Base-by-base conservation (phyloP, 345 rosid species). In the Diplotaxis tenuifolia region DNA sequence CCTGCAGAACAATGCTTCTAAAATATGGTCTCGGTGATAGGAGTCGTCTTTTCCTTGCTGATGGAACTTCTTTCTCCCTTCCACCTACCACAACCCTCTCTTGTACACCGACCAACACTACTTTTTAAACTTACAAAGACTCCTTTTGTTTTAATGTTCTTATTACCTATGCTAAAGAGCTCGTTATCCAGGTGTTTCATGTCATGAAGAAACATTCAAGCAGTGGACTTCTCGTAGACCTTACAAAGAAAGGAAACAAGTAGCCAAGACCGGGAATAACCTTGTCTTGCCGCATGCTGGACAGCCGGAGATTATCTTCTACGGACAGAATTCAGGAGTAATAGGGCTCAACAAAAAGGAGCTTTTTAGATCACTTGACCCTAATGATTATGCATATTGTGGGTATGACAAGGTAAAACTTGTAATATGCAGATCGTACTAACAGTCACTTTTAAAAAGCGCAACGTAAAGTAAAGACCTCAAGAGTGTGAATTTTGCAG, bases 401-500 rank as follows among this genome's bases (percentile, higher is more conserved):
- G 93, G 97, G 45, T 95, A 89, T 80, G 96, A 92, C 81, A 92
- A 89, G 97, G 98, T 89, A 55, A 21, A 21, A n/a, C 2, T n/a
- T 63, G 22, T 40, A 16, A 75, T 31, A 42, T 21, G 15, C 62
- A 5, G 42, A 29, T 31, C n/a, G n/a, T n/a, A 25, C 25, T 52
- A 19, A 19, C 20, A 29, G 5, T 54, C 27, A 16, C 52, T 69
- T 55, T 1, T n/a, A 38, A 1, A 6, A 54, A 63, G 36, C 54
- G 23, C 49, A 42, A 15, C 59, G 19, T 22, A 25, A 27, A 54
- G 31, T 53, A 20, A 53, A 19, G 16, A 27, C n/a, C 3, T 60
- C 6, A 67, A 62, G 47, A 42, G 58, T 34, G 49, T 42, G 18
- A 5, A 4, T 38, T 40, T 42, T 42, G 70, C 84, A 92, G 97